phyloP scores from a whole-genome alignment of 768 basidiomycete genomes.

The Boletus subcaerulescens region DNA sequence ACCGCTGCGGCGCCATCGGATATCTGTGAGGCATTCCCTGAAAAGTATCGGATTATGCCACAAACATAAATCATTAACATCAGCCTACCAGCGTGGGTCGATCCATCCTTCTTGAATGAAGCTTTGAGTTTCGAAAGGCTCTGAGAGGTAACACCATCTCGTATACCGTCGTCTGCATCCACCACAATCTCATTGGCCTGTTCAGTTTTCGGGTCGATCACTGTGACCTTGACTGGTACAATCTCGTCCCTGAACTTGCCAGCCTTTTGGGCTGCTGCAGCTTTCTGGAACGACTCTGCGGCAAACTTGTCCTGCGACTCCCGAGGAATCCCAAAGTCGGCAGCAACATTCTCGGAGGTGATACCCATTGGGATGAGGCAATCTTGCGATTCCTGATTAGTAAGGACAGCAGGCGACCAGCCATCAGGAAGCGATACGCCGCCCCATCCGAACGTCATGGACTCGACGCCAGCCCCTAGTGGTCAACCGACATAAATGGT shows the following conservation, averaged over 20 bases:
- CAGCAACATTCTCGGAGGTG: constrained; percentile 91
- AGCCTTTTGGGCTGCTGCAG: constrained; percentile 72
- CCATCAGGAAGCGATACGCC: constrained; percentile 50
- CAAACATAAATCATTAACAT: neutral
- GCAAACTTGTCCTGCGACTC: constrained; percentile 82
- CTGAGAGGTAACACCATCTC: constrained; percentile 80
- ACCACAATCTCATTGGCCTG: constrained; percentile 65
- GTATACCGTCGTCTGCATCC: constrained; percentile 80
- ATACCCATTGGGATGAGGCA: constrained; percentile 89
- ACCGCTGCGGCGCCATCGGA: constrained; percentile 94
- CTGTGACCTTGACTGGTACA: constrained; percentile 69
- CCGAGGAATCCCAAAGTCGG: constrained; percentile 71
- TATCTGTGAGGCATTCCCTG: constrained; percentile 83
- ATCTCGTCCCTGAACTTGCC: constrained; percentile 86
- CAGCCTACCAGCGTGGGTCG: constrained; percentile 65
- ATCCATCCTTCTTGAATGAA: constrained; percentile 74
- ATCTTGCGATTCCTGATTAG: constrained; percentile 69
- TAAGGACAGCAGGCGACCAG: constrained; percentile 63
- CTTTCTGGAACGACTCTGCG: constrained; percentile 81
- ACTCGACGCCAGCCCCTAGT: constrained; percentile 82
- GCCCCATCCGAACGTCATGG: constrained; percentile 82
- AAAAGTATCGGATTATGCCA: neutral
- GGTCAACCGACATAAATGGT: constrained; percentile 4
- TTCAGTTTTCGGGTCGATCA: constrained; percentile 72
- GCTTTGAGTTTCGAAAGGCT: constrained; percentile 79